phyloP scores from a whole-genome alignment of 1,284 basidiomycete genomes.

The Ceratobasidium sp. region DNA sequence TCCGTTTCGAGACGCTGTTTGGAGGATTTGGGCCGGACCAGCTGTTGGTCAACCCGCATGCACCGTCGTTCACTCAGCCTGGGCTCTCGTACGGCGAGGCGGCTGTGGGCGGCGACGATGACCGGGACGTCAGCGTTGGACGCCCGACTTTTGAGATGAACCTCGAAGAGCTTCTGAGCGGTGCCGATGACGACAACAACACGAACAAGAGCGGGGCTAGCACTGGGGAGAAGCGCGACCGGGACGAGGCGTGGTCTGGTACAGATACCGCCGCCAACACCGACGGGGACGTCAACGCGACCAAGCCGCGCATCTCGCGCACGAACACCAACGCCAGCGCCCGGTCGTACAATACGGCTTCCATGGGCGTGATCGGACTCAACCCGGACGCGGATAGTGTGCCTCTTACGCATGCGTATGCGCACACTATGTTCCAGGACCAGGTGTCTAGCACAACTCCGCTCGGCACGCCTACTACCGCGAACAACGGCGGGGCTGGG shows the following conservation, averaged over 20 bases:
- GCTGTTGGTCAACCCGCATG: constrained; percentile 64
- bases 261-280: constrained; percentile 31
- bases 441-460: constrained; percentile 48
- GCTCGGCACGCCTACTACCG: constrained; percentile 47
- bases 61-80: constrained; percentile 68
- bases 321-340: constrained; percentile 28
- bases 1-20: constrained; percentile 76
- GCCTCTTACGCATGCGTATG: constrained; percentile 39
- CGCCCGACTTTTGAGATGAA: constrained; percentile 83
- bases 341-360: constrained; percentile 25
- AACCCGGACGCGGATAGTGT: constrained; percentile 34
- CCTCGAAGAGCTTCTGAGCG: constrained; percentile 75
- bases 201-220: neutral
- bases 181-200: constrained; percentile 26
- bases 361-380: constrained; percentile 17
- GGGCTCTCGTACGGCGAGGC: constrained; percentile 79
- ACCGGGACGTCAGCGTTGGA: constrained; percentile 64
- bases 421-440: constrained; percentile 32
- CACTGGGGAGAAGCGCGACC: constrained; percentile 9
- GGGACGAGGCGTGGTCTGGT: constrained; percentile 26
- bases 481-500: constrained; percentile 45
- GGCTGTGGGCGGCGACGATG: constrained; percentile 46
- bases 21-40: constrained; percentile 78
- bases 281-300: neutral
- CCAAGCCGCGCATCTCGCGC: constrained; percentile 14